Percentiles rank a stretch among this genome's conserved stretches.
Evolutionary conservation across 2,329 filamentous ascomycete genomes (phyloP).

Genomic region (Acarospora socialis): DNA sequence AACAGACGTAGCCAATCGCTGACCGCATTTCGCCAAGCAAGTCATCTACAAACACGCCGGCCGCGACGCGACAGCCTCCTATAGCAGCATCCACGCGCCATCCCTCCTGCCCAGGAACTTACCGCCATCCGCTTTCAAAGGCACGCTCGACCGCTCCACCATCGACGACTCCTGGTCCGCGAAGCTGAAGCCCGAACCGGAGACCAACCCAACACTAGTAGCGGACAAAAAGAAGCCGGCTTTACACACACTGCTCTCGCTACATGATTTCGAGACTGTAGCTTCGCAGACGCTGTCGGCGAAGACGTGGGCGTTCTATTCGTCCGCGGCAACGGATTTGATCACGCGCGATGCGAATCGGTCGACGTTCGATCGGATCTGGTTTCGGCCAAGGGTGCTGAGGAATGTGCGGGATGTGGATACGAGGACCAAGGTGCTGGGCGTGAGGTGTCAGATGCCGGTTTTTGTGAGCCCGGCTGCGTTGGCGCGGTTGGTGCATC

Average conservation of each 20-base stretch:
- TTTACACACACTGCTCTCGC: slow-evolving; percentile 41
- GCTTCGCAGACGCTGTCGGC: slow-evolving; percentile 41
- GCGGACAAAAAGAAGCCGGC: slow-evolving; percentile 31
- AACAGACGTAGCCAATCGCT: too few species aligned
- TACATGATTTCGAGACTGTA: slow-evolving; percentile 46
- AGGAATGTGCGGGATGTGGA: slow-evolving; percentile 40
- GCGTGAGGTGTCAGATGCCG: slow-evolving; percentile 37
- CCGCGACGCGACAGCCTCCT: slow-evolving; percentile 30
- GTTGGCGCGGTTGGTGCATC: slow-evolving; percentile 49
- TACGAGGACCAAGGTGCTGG: slow-evolving; percentile 41
- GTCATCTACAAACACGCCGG: slow-evolving; percentile 34
- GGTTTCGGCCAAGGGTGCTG: slow-evolving; percentile 45
- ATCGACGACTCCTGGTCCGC: slow-evolving; percentile 36
- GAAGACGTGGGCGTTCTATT: slow-evolving; percentile 58
- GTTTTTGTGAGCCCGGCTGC: slow-evolving; percentile 52
- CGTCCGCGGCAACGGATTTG: slow-evolving; percentile 49
- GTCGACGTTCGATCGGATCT: slow-evolving; percentile 40
- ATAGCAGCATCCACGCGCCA: slow-evolving; percentile 28
- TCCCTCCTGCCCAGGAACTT: slow-evolving; percentile 14
- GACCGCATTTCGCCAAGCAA: too few species aligned
- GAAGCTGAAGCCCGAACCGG: slow-evolving; percentile 27
- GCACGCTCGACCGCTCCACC: slow-evolving; percentile 22
- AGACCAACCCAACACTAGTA: slow-evolving; percentile 15
- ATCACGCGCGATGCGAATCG: slow-evolving; percentile 44
- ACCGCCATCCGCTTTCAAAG: slow-evolving; percentile 11